phyloP scores from a whole-genome alignment of 345 rosid genomes.

The Salix exigua region DNA sequence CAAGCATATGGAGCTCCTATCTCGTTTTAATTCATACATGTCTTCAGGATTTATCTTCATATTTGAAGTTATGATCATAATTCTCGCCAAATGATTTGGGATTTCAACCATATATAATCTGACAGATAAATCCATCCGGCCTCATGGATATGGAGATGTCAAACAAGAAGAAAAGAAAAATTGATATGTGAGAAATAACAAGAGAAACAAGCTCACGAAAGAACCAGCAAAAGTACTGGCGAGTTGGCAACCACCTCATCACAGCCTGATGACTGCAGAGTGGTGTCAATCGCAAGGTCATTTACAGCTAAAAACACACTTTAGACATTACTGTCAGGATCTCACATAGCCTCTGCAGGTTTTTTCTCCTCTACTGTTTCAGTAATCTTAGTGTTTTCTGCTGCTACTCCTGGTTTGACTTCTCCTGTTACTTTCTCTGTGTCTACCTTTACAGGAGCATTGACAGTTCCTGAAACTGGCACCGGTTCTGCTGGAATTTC shows the following conservation, averaged over 20 bases:
- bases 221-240: not conserved
- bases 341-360: conserved; percentile 15
- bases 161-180: not conserved
- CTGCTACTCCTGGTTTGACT: not conserved
- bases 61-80: too few species aligned
- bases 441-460: not conserved
- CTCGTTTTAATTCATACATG: too few species aligned
- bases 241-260: not conserved
- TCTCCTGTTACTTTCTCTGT: not conserved
- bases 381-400: not conserved
- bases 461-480: not conserved
- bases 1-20: too few species aligned
- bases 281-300: not conserved
- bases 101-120: not conserved
- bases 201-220: conserved; percentile 1
- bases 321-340: not conserved
- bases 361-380: conserved; percentile 6
- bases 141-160: not conserved
- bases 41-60: too few species aligned
- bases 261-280: not conserved
- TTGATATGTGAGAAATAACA: not conserved
- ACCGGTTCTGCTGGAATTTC: not conserved
- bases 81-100: too few species aligned
- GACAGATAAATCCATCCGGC: not conserved
- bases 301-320: not conserved